Percentiles rank a stretch among this genome's conserved stretches.
Evolutionary conservation across 495 filamentous ascomycete genomes (phyloP).

Genomic region (Chlorociboria aeruginascens): DNA sequence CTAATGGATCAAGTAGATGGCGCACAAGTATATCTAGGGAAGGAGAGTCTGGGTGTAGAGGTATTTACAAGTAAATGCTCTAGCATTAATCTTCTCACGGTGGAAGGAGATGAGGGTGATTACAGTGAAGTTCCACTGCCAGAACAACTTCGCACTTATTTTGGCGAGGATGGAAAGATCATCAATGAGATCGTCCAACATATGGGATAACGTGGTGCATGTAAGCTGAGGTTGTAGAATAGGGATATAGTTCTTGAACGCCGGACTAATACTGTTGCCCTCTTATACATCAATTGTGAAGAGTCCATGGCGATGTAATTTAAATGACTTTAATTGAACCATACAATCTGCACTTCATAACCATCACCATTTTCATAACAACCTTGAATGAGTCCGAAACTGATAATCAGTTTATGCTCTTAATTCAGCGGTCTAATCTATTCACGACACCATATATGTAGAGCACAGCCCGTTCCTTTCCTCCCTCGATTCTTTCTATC

Average conservation of each 20-base stretch:
- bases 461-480: constrained; percentile 19
- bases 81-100: constrained; percentile 73
- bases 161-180: constrained; percentile 52
- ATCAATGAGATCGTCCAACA: constrained; percentile 86
- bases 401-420: not conserved
- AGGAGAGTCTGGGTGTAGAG: constrained; percentile 63
- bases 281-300: too few species aligned
- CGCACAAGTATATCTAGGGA: constrained; percentile 71
- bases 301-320: too few species aligned
- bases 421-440: not conserved
- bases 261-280: too few species aligned
- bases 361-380: not conserved
- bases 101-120: constrained; percentile 57
- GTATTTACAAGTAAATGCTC: constrained; percentile 80
- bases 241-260: not conserved
- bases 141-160: constrained; percentile 76
- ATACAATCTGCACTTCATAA: not conserved
- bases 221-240: constrained; percentile 8
- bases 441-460: constrained; percentile 23
- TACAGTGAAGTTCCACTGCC: constrained; percentile 78
- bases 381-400: too few species aligned
- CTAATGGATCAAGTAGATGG: constrained; percentile 89
- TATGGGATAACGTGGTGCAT: constrained; percentile 40
- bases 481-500: not conserved
- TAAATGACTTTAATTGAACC: not conserved